A percentile compares a stretch with the other conserved stretches of the same genome.
These are phyloP conservation scores for Spencermartinsiella ligniputridi DNA, from an alignment of 1,139 yeast species.

Conservation along the genomic window DNA sequence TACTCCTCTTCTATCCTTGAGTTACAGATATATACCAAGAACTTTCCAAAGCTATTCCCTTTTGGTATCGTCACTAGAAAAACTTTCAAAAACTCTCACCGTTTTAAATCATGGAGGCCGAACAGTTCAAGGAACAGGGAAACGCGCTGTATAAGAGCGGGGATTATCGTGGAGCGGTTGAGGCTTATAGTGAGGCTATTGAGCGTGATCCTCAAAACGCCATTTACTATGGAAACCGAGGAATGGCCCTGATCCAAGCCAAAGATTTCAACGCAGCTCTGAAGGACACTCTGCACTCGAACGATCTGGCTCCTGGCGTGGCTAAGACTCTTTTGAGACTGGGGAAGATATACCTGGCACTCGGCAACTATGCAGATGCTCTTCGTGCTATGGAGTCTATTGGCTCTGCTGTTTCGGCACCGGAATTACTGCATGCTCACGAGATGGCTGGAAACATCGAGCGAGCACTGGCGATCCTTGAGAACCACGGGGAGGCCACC, in stretches of 20 bases:
- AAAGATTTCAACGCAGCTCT: conserved; percentile 55
- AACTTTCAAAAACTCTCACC: no score
- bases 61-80: no score
- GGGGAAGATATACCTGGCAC: conserved; percentile 34
- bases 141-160: conserved; percentile 37
- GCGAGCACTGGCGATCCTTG: conserved; percentile 31
- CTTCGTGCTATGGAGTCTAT: conserved; percentile 23
- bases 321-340: conserved; percentile 35
- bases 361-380: conserved; percentile 36
- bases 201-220: conserved; percentile 36
- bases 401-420: conserved; percentile 25
- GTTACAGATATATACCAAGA: no score
- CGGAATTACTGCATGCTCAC: conserved; percentile 32
- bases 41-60: no score
- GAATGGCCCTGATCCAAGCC: conserved; percentile 68
- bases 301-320: conserved; percentile 31
- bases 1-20: no score
- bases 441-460: conserved; percentile 35
- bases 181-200: conserved; percentile 36
- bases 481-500: conserved; percentile 15
- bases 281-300: conserved; percentile 40
- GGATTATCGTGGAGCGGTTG: conserved; percentile 34
- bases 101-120: conserved; percentile 27
- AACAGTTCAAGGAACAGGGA: conserved; percentile 34
- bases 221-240: conserved; percentile 66